These are phyloP conservation scores for Beauveria sp. DNA, from an alignment of 2,329 filamentous ascomycete genomes.

Conservation along the genomic window DNA sequence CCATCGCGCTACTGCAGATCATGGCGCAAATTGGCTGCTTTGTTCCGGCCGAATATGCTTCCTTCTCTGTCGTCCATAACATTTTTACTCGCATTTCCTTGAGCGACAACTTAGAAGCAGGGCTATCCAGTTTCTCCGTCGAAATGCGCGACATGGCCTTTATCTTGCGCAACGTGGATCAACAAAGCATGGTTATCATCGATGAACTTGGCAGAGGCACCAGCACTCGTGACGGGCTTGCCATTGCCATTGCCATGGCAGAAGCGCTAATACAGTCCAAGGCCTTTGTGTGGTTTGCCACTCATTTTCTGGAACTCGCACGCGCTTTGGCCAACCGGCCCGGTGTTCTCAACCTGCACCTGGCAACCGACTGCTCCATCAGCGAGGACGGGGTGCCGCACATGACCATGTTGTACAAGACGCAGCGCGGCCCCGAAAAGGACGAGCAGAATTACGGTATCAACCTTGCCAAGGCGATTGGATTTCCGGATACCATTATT, in stretches of 20 bases:
- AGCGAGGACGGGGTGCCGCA: slow-evolving; percentile 43
- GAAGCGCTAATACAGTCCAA: slow-evolving; percentile 77
- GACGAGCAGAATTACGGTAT: slow-evolving; percentile 72
- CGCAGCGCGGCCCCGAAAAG: slow-evolving; percentile 62
- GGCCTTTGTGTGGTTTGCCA: slow-evolving; percentile 84
- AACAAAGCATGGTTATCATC: slow-evolving; percentile 70
- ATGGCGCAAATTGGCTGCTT: slow-evolving; percentile 94
- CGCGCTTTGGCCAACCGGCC: slow-evolving; percentile 64
- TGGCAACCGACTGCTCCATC: slow-evolving; percentile 58
- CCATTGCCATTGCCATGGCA: slow-evolving; percentile 83
- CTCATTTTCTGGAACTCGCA: slow-evolving; percentile 81
- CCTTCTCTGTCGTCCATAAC: slow-evolving; percentile 71
- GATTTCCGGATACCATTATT: slow-evolving; percentile 62
- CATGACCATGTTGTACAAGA: slow-evolving; percentile 84
- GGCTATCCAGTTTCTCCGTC: slow-evolving; percentile 84
- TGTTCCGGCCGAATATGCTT: slow-evolving; percentile 77
- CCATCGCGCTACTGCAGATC: slow-evolving; percentile 73
- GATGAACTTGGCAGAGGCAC: slow-evolving; percentile 92
- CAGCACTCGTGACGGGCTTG: slow-evolving; percentile 77
- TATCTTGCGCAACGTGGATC: slow-evolving; percentile 75
- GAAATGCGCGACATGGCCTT: slow-evolving; percentile 97
- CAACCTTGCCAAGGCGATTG: slow-evolving; percentile 67
- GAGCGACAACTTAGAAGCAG: slow-evolving; percentile 82
- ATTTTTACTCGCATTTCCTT: slow-evolving; percentile 84
- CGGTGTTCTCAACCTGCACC: slow-evolving; percentile 76